These are phyloP conservation scores for Aspergillus cristatus DNA, from an alignment of 495 filamentous ascomycete genomes.

Conservation along the genomic window DNA sequence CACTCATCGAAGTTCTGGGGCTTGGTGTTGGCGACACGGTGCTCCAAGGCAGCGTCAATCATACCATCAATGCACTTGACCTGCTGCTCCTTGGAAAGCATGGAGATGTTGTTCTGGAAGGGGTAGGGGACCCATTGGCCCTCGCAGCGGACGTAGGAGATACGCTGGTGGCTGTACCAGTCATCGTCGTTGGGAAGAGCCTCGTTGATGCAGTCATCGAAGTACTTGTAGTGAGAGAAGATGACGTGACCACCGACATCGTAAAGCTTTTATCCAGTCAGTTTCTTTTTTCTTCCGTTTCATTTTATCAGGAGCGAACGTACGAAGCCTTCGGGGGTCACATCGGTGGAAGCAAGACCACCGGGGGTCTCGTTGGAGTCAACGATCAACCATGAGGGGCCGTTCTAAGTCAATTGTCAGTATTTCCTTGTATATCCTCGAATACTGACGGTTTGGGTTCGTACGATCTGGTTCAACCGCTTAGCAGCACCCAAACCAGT, in stretches of 20 bases:
- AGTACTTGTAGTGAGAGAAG: slow-evolving; percentile 99
- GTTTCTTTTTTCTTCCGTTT: neutral
- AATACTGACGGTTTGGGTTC: slow-evolving; percentile 22
- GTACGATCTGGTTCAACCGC: slow-evolving; percentile 89
- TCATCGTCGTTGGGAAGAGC: slow-evolving; percentile 87
- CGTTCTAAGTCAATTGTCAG: slow-evolving; percentile 48
- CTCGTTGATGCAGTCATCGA: slow-evolving; percentile 97
- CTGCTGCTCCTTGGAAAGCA: slow-evolving; percentile 95
- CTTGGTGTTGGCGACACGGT: slow-evolving; percentile 78
- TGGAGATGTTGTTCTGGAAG: slow-evolving; percentile 99
- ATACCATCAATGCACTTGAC: slow-evolving; percentile 92
- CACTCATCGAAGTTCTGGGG: slow-evolving; percentile 97
- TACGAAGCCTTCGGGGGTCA: slow-evolving; percentile 96
- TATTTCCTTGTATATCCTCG: slow-evolving; percentile 15
- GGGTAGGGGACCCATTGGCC: slow-evolving; percentile 94
- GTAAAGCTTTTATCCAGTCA: slow-evolving; percentile 63
- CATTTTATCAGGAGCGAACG: slow-evolving; percentile 30
- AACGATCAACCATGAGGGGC: slow-evolving; percentile 91
- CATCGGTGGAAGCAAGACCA: slow-evolving; percentile 92
- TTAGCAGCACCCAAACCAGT: slow-evolving; percentile 96
- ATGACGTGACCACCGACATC: slow-evolving; percentile 99
- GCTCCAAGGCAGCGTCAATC: slow-evolving; percentile 88
- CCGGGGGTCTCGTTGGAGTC: slow-evolving; percentile 90
- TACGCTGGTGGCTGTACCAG: slow-evolving; percentile 96
- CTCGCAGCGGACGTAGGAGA: slow-evolving; percentile 98